Conservation (phyloP, 768 basidiomycete species). For the Tulasnella sp. region DNA sequence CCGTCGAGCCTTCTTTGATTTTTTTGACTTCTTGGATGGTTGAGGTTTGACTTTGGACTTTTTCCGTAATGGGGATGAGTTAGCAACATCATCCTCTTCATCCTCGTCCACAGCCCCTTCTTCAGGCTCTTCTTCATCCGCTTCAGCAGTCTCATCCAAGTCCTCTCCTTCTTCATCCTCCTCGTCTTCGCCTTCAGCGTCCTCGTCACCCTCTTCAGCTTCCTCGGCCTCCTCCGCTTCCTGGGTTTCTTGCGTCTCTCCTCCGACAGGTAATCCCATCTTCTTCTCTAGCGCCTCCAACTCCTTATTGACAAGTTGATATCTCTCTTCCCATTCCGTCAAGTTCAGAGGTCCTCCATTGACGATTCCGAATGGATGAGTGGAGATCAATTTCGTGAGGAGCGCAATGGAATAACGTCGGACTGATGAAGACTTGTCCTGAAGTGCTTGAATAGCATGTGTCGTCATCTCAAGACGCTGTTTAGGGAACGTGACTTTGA, state of each 20-base stretch:
- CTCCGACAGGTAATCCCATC: constrained; percentile 35
- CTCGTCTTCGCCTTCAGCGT: constrained; percentile 31
- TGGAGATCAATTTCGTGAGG: constrained; percentile 58
- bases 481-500: constrained; percentile 70
- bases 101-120: constrained; percentile 33
- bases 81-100: constrained; percentile 23
- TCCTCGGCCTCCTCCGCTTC: constrained; percentile 27
- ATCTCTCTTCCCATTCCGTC: constrained; percentile 60
- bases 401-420: constrained; percentile 70
- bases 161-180: constrained; percentile 21
- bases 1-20: constrained; percentile 43
- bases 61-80: constrained; percentile 15
- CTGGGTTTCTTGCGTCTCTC: constrained; percentile 19
- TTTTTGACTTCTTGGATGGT: constrained; percentile 18
- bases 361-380: constrained; percentile 78
- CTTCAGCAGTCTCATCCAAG: constrained; percentile 21
- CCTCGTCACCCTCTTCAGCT: constrained; percentile 22
- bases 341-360: constrained; percentile 71
- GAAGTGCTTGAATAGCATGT: constrained; percentile 64
- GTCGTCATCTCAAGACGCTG: constrained; percentile 63
- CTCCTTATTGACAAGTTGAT: constrained; percentile 46
- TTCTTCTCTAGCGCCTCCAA: constrained; percentile 53
- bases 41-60: constrained; percentile 11
- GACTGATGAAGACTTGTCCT: constrained; percentile 85
- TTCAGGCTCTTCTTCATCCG: constrained; percentile 28